Conservation (phyloP, 805 yeast species). For the Candida gorgasii region DNA sequence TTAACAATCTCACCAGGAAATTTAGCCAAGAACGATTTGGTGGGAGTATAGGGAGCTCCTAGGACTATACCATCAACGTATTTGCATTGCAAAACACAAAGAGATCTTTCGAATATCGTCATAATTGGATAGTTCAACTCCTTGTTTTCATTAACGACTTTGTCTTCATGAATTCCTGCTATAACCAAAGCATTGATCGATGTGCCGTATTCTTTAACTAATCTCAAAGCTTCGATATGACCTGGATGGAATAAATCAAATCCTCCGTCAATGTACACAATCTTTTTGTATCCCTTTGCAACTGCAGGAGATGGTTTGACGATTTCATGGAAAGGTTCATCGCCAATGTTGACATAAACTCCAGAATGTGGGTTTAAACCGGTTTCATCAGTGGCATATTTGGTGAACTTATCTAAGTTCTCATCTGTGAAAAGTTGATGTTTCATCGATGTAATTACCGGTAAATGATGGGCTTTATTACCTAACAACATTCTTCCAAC, state of each 20-base stretch:
- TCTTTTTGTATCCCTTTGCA: conserved; percentile 19
- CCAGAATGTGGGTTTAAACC: conserved; percentile 61
- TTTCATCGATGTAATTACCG: conserved; percentile 16
- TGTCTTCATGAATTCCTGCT: conserved; percentile 69
- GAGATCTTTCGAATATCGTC: conserved; percentile 81
- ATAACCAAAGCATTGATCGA: conserved; percentile 46
- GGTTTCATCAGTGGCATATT: conserved; percentile 63
- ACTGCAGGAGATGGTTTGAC: conserved; percentile 33
- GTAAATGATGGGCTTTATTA: conserved; percentile 58
- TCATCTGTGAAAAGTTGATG: conserved; percentile 37
- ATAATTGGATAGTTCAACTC: conserved; percentile 78
- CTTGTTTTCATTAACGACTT: conserved; percentile 51
- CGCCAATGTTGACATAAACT: conserved; percentile 46
- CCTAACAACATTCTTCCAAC: conserved; percentile 81
- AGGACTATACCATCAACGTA: conserved; percentile 79
- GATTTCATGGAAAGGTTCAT: conserved; percentile 26
- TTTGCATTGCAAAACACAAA: conserved; percentile 85
- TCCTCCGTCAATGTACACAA: conserved; percentile 72
- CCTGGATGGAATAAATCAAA: conserved; percentile 95
- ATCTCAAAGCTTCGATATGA: conserved; percentile 72
- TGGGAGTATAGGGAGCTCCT: conserved; percentile 63
- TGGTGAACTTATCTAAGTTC: conserved; percentile 42
- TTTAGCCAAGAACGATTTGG: conserved; percentile 34
- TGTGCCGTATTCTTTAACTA: conserved; percentile 33
- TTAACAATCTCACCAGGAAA: conserved; percentile 40